A percentile compares a stretch with the other conserved stretches of the same genome.
phyloP scores from a whole-genome alignment of 1,139 yeast genomes.

The Saccharomycopsis crataegensis region DNA sequence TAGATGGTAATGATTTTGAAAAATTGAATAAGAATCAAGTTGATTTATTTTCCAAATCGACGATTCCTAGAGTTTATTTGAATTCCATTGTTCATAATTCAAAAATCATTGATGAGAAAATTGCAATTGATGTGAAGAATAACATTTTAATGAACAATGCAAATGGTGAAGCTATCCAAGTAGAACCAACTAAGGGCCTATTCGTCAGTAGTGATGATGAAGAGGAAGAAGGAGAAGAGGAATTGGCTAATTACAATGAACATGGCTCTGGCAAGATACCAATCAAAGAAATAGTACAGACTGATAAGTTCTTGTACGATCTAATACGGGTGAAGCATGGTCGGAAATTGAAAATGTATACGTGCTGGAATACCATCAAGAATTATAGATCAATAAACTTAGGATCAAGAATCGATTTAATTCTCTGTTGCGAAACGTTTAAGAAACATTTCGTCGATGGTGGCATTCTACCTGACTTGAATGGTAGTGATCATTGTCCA shows the following conservation, averaged over 20 bases:
- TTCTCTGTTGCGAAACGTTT: slow-evolving; percentile 42
- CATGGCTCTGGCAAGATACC: slow-evolving; percentile 17
- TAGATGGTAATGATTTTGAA: slow-evolving; percentile 21
- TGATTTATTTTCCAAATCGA: slow-evolving; percentile 25
- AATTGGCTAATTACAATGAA: slow-evolving; percentile 5
- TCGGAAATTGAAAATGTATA: slow-evolving; percentile 58
- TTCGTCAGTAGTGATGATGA: slow-evolving; percentile 17
- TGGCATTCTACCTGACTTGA: slow-evolving; percentile 58
- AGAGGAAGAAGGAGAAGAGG: slow-evolving; percentile 21
- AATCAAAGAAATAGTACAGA: slow-evolving; percentile 23
- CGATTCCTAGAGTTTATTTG: slow-evolving; percentile 26
- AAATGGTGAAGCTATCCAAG: slow-evolving; percentile 5
- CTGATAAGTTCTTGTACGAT: slow-evolving; percentile 42
- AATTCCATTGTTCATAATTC: slow-evolving; percentile 25
- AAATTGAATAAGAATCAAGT: slow-evolving; percentile 19
- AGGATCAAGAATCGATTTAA: slow-evolving; percentile 84
- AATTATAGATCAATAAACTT: slow-evolving; percentile 76
- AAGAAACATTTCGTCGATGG: slow-evolving; percentile 36
- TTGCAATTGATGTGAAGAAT: slow-evolving; percentile 9
- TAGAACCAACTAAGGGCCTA: neutral
- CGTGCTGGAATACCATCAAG: slow-evolving; percentile 85
- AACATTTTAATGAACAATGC: slow-evolving; percentile 9
- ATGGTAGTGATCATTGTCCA: slow-evolving; percentile 96
- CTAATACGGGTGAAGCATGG: slow-evolving; percentile 55
- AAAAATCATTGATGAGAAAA: neutral